These are phyloP conservation scores for Acephala macrosclerotiorum DNA, from an alignment of 2,329 filamentous ascomycete species.

Conservation along the genomic window DNA sequence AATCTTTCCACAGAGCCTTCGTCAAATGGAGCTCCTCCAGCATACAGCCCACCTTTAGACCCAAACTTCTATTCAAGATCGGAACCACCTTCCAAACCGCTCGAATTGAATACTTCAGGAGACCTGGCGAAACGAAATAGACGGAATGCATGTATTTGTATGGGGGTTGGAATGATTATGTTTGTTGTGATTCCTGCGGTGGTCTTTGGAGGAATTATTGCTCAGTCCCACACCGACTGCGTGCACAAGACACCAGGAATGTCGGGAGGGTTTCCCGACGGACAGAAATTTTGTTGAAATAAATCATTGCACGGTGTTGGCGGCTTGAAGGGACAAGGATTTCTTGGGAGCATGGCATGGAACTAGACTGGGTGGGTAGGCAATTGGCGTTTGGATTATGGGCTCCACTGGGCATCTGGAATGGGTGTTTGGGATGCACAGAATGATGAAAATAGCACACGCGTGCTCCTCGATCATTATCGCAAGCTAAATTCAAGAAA, in stretches of 20 bases:
- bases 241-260: neutral
- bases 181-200: constrained; percentile 2
- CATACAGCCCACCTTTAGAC: constrained; percentile 4
- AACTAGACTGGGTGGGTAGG: neutral
- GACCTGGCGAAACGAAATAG: constrained; percentile 2
- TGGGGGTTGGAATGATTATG: constrained; percentile 2
- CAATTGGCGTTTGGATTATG: neutral
- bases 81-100: constrained; percentile 3
- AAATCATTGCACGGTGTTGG: neutral
- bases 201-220: constrained; percentile 12
- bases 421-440: neutral
- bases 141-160: constrained; percentile 11
- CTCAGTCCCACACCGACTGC: constrained; percentile 1
- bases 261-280: neutral
- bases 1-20: neutral
- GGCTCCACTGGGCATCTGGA: neutral
- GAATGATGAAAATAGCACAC: neutral
- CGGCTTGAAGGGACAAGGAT: neutral
- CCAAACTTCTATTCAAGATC: neutral
- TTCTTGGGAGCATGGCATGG: neutral
- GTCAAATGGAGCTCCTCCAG: neutral
- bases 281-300: constrained; percentile 10
- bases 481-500: neutral
- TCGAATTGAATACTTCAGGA: neutral
- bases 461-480: neutral